Evolutionary conservation across 768 basidiomycete genomes (phyloP).

Genomic region (Serpula lacrymans): DNA sequence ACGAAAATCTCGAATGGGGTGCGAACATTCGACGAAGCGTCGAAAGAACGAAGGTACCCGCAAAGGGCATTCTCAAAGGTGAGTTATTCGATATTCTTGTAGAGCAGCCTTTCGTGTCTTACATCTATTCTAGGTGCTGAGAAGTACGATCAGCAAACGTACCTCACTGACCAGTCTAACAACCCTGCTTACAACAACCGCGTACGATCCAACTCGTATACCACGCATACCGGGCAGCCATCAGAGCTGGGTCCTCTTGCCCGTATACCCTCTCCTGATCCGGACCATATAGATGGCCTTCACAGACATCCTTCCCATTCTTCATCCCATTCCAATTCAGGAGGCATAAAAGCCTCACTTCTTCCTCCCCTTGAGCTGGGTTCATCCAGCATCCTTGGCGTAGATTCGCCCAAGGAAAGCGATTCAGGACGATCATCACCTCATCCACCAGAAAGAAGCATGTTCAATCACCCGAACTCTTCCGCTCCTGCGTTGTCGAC

Average conservation of each 20-base stretch:
- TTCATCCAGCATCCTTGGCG: slow-evolving; percentile 28
- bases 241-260: slow-evolving; percentile 72
- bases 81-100: slow-evolving; percentile 2
- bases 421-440: slow-evolving; percentile 33
- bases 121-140: slow-evolving; percentile 68
- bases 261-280: slow-evolving; percentile 78
- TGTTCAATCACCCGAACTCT: slow-evolving; percentile 83
- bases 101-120: not conserved
- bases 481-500: slow-evolving; percentile 85
- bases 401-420: slow-evolving; percentile 40
- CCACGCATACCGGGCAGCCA: slow-evolving; percentile 41
- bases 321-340: slow-evolving; percentile 33
- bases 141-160: slow-evolving; percentile 62
- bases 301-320: slow-evolving; percentile 63
- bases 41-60: slow-evolving; percentile 61
- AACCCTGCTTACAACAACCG: slow-evolving; percentile 45
- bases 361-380: slow-evolving; percentile 63
- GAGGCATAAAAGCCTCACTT: slow-evolving; percentile 30
- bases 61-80: slow-evolving; percentile 87
- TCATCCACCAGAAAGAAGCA: slow-evolving; percentile 42
- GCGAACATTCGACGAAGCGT: slow-evolving; percentile 67
- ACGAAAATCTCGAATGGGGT: slow-evolving; percentile 75
- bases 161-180: slow-evolving; percentile 37
- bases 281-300: slow-evolving; percentile 85
- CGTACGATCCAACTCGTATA: slow-evolving; percentile 82